phyloP scores from a whole-genome alignment of 495 filamentous ascomycete species.

The Penicillium cosmopolitanum region DNA sequence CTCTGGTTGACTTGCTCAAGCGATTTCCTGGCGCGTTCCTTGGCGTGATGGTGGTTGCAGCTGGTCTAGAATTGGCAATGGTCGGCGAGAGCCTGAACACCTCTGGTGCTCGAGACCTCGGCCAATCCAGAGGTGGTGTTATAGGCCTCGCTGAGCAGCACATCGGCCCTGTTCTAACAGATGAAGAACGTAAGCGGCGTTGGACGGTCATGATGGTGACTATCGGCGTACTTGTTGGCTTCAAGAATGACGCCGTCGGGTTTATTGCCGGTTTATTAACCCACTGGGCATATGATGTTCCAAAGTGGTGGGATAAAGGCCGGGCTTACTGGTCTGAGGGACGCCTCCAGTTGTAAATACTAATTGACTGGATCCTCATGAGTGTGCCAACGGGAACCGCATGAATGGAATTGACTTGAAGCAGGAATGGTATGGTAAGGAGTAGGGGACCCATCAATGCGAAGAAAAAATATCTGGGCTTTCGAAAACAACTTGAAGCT shows the following conservation, averaged over 20 bases:
- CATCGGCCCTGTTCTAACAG: conserved; percentile 48
- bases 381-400: too few species aligned
- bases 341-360: conserved; percentile 19
- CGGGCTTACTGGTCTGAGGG: conserved; percentile 37
- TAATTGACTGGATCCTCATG: too few species aligned
- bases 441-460: too few species aligned
- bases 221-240: conserved; percentile 77
- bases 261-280: conserved; percentile 81
- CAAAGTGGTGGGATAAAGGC: conserved; percentile 32
- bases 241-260: conserved; percentile 85
- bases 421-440: too few species aligned
- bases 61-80: conserved; percentile 81
- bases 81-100: conserved; percentile 83
- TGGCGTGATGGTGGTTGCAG: conserved; percentile 86
- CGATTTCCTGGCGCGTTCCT: conserved; percentile 74
- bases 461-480: too few species aligned
- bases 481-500: too few species aligned
- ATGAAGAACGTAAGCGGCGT: conserved; percentile 66
- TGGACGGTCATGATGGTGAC: conserved; percentile 92
- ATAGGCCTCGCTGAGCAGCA: conserved; percentile 45
- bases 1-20: conserved; percentile 65
- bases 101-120: conserved; percentile 63
- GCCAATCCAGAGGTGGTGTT: conserved; percentile 31
- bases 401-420: too few species aligned
- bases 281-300: conserved; percentile 57